Base-by-base conservation (phyloP, 495 filamentous ascomycete species). In the Margaritispora aquatica region DNA sequence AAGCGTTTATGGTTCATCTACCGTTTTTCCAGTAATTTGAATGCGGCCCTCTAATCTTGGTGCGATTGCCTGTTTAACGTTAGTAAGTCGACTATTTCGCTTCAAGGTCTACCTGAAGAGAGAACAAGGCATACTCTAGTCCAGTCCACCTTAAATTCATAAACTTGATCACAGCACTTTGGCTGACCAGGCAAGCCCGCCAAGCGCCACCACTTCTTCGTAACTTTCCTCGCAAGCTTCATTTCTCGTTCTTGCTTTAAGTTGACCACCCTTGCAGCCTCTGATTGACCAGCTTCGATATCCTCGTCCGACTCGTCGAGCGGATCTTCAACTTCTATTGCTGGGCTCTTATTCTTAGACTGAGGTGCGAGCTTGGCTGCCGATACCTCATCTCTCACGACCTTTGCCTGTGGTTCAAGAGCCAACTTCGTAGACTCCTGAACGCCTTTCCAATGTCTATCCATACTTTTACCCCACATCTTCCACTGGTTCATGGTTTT, bases 361-460 rank as follows among this genome's bases (percentile, higher is more conserved):
- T 48, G 44, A 22, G 44, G 21, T 48, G 21, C 15, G 20, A 48
- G 5, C 8, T 19, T 48, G 8, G 8, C 44, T 48, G 44, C 44
- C 5, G 20, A 5, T 22, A 9, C 44, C 44, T 48, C 17, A 9
- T 5, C 8, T 5, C 7, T 19, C n/a, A 8, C 20, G 8, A 4
- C 15, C 44, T 48, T 48, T 19, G n/a, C 5, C 44, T 48, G 44
- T 8, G 44, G 44, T n/a, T 48, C 44, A 22, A 48, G 44, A 48
- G 44, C n/a, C n/a, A 19, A 19, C 21, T 48, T 48, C 44, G 20
- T 48, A 48, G 44, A n/a, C n/a, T 22, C 20, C n/a, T 48, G 44
- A 48, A 48, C 44, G 21, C 44, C 44, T 22, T 48, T 48, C 44
- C 44, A 48, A 48, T 48, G 44, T 48, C 44, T n/a, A 48, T 48